Evolutionary conservation across 2,329 filamentous ascomycete genomes (phyloP), one percentile per base, ranked within the genome.

Genomic region (Cadophora sp.): DNA sequence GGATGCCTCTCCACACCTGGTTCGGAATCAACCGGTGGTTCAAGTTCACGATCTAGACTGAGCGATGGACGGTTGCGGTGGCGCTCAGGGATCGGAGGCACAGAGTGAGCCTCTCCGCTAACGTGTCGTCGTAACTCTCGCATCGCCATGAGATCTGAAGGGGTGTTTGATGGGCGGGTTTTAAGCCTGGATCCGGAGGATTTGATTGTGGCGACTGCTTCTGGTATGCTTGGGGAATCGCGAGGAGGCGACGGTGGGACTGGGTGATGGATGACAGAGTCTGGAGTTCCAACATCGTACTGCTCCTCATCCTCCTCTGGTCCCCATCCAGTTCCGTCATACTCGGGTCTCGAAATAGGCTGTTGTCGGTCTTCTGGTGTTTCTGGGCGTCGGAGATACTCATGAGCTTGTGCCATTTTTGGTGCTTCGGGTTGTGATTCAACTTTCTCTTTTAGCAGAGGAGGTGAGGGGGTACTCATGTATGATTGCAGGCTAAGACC

Each of bases 221-320:
- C 94, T 1, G 95, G 94, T 67, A 98, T 88, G 43, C 84, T 84
- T 1, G 89, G 88, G 0, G 88, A 87, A 7, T 78, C 77, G 19
- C 74, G 70, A 37, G 76, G 62, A 60, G 77, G 73, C 22, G 74
- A 73, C 50, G 73, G 71, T 11, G 74, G 74, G 59, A 92, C 79
- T 1, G 89, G 88, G 75, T 94, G 92, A 70, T 92, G 92, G 71
- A 97, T 95, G 26, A 98, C 94, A 7, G 95, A 98, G 61, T 94
- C 92, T 16, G 95, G 94, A 8, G 93, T 97, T 40, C 89, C 87
- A 11, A 89, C 88, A 70, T 91, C 89, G 2, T 77, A 75, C 22
- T 80, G 80, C 0, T 87, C 81, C 1, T 86, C 83, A 65, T 82
- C 85, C 31, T 71, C 68, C 37, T 68, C 83, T 26, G 84, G 82